Evolutionary conservation across 192 early-diverging fungal genomes (phyloP).

Genomic region (Backusella circina): DNA sequence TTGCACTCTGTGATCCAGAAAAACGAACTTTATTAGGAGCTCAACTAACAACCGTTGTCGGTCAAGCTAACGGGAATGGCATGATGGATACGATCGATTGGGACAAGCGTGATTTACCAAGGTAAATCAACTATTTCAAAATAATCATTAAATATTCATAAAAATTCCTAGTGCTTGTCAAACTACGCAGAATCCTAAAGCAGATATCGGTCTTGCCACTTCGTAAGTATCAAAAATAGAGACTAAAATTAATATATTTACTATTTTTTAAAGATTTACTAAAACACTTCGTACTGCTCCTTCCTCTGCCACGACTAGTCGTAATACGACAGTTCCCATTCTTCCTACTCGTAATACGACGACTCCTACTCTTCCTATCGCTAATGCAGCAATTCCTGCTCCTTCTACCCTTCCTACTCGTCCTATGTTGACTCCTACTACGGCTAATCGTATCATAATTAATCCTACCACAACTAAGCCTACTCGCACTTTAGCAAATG

Average conservation of each 20-base stretch:
- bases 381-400: no score
- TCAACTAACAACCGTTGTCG: slow-evolving; percentile 58
- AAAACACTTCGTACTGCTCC: no score
- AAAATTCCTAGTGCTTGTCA: not conserved
- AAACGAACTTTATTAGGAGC: slow-evolving; percentile 43
- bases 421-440: not conserved
- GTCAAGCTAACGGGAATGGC: slow-evolving; percentile 33
- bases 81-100: slow-evolving; percentile 60
- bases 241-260: not conserved
- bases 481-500: not conserved
- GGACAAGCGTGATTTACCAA: slow-evolving; percentile 64
- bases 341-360: no score
- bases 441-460: not conserved
- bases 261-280: no score
- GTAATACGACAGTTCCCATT: no score
- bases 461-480: not conserved
- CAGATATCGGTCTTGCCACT: not conserved
- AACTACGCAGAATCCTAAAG: not conserved
- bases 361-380: no score
- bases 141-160: not conserved
- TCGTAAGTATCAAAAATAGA: not conserved
- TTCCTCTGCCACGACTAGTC: no score
- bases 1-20: slow-evolving; percentile 18
- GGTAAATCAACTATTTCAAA: slow-evolving; percentile 29
- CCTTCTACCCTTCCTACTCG: no score